These are phyloP conservation scores for Metschnikowia amazonensis DNA, from an alignment of 805 yeast species.

Conservation along the genomic window DNA sequence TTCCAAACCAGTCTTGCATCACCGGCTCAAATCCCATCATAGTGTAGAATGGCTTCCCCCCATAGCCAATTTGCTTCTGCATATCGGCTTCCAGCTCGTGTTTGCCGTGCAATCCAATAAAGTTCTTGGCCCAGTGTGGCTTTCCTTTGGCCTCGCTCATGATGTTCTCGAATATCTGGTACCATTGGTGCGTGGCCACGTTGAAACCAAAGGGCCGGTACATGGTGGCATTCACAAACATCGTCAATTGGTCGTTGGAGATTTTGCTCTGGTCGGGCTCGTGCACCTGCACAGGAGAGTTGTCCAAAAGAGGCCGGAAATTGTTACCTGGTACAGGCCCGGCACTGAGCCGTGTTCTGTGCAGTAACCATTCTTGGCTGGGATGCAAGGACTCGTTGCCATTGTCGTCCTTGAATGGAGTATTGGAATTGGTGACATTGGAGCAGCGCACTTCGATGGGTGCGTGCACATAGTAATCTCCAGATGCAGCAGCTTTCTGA, in stretches of 20 bases:
- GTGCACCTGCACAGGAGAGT: slow-evolving; percentile 52
- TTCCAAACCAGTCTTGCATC: slow-evolving; percentile 77
- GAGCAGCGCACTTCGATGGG: slow-evolving; percentile 95
- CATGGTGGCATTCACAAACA: slow-evolving; percentile 91
- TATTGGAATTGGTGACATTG: slow-evolving; percentile 59
- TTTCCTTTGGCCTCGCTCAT: slow-evolving; percentile 79
- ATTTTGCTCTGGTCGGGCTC: slow-evolving; percentile 46
- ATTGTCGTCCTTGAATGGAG: slow-evolving; percentile 29
- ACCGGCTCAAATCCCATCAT: slow-evolving; percentile 76
- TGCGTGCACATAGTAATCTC: slow-evolving; percentile 82
- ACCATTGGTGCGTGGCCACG: slow-evolving; percentile 79
- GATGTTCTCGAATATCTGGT: slow-evolving; percentile 72
- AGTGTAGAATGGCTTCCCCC: slow-evolving; percentile 53
- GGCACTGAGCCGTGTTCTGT: slow-evolving; percentile 49
- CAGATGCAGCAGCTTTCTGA: slow-evolving; percentile 51
- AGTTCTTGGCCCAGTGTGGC: slow-evolving; percentile 99
- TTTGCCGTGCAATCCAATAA: slow-evolving; percentile 55
- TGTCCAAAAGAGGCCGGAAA: slow-evolving; percentile 76
- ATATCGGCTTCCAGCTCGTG: slow-evolving; percentile 33
- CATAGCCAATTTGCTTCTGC: slow-evolving; percentile 36
- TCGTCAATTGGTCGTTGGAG: slow-evolving; percentile 72
- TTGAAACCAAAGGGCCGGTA: slow-evolving; percentile 85
- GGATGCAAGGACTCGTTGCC: slow-evolving; percentile 41
- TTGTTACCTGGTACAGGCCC: slow-evolving; percentile 88
- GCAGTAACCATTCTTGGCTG: slow-evolving; percentile 46